These are phyloP conservation scores for Exserohilum turcica DNA, from an alignment of 2,329 filamentous ascomycete genomes.

Conservation along the genomic window DNA sequence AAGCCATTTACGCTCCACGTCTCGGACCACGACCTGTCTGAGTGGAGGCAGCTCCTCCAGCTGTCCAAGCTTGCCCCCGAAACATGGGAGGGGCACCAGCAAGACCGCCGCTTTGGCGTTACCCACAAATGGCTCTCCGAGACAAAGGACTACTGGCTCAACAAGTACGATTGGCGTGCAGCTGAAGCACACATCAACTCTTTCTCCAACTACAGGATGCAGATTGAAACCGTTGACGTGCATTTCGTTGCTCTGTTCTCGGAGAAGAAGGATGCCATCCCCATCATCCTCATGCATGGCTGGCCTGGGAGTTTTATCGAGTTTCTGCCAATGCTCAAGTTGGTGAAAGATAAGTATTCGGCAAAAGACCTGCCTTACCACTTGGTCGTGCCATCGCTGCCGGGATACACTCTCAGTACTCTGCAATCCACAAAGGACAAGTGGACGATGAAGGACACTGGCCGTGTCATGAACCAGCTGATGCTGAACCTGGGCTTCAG, in stretches of 20 bases:
- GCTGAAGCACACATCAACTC: constrained; percentile 55
- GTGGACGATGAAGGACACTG: constrained; percentile 49
- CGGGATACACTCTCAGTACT: constrained; percentile 60
- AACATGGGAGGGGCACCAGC: constrained; percentile 36
- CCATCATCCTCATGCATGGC: constrained; percentile 61
- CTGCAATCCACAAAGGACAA: constrained; percentile 54
- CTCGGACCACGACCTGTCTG: constrained; percentile 40
- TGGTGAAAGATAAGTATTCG: constrained; percentile 56
- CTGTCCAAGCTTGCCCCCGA: constrained; percentile 42
- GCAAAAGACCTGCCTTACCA: constrained; percentile 61
- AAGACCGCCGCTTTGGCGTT: constrained; percentile 38
- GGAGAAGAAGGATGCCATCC: constrained; percentile 57
- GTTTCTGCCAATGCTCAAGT: constrained; percentile 59
- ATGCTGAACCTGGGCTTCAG: constrained; percentile 62
- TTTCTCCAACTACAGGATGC: constrained; percentile 58
- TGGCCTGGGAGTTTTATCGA: constrained; percentile 64
- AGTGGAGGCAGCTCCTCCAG: constrained; percentile 45
- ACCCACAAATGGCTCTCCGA: constrained; percentile 42
- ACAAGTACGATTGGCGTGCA: constrained; percentile 46
- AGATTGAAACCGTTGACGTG: constrained; percentile 53
- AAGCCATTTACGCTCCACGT: constrained; percentile 42
- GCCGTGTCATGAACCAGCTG: constrained; percentile 57
- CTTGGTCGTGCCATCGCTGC: constrained; percentile 61
- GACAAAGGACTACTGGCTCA: constrained; percentile 47
- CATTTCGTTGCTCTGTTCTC: constrained; percentile 65